phyloP scores from a whole-genome alignment of 345 rosid genomes.

The Hirschfeldia incana region DNA sequence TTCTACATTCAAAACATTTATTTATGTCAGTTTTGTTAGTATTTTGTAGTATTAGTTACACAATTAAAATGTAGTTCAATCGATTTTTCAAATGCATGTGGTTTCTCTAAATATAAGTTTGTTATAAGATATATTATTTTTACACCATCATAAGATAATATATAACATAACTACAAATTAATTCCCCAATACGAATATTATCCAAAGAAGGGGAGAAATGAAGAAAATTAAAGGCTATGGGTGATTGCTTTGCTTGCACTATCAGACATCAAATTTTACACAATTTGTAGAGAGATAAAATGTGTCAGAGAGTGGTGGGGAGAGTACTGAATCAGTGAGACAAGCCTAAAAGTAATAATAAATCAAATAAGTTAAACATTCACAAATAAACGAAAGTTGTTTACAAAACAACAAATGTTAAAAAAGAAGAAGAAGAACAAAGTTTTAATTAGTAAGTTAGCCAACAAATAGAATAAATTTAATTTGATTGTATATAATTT shows the following conservation, averaged over 20 bases:
- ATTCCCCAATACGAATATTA: background rate
- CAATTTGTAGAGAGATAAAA: constrained; percentile 40
- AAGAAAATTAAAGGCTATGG: constrained; percentile 36
- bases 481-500: background rate
- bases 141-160: background rate
- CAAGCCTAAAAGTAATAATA: constrained; percentile 27
- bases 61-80: background rate
- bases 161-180: background rate
- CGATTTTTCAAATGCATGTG: background rate
- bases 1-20: constrained; percentile 2
- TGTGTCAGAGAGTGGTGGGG: constrained; percentile 59
- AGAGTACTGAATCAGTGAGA: constrained; percentile 40
- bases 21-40: constrained; percentile 19
- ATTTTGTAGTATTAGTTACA: background rate
- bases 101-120: background rate
- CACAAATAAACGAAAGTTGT: background rate
- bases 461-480: background rate
- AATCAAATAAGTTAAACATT: constrained; percentile 12
- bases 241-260: constrained; percentile 91
- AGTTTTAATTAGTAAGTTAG: background rate
- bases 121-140: background rate
- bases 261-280: constrained; percentile 68
- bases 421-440: too few species aligned
- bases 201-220: constrained; percentile 14
- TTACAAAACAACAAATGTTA: background rate